These are phyloP conservation scores for Xylaria sp. DNA, from an alignment of 2,329 filamentous ascomycete species.

Conservation along the genomic window DNA sequence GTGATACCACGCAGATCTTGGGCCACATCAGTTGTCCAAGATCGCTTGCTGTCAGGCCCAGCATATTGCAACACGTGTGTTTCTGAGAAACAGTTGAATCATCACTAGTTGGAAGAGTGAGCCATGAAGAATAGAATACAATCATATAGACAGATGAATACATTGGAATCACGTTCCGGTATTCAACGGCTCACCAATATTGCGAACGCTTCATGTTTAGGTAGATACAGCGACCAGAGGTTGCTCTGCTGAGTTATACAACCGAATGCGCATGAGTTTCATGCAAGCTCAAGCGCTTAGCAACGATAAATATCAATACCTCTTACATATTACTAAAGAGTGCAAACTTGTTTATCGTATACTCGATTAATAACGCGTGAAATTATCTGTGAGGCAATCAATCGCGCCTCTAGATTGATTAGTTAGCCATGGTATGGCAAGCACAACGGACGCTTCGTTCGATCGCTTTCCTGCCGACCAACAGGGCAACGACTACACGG, in stretches of 20 bases:
- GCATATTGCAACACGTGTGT: background rate
- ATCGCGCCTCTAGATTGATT: background rate
- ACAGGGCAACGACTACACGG: background rate
- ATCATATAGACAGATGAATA: slow-evolving; percentile 20
- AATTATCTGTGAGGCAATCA: slow-evolving; percentile 1
- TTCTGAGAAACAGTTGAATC: slow-evolving; percentile 35
- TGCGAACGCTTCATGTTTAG: background rate
- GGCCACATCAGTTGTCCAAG: background rate
- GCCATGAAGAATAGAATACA: slow-evolving; percentile 18
- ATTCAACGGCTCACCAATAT: background rate
- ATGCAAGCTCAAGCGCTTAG: background rate
- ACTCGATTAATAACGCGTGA: background rate
- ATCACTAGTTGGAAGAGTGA: background rate
- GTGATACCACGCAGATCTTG: background rate
- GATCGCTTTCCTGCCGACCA: background rate
- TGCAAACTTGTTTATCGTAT: background rate
- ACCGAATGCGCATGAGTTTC: background rate
- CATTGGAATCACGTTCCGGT: background rate
- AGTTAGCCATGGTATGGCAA: background rate
- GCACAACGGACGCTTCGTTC: background rate
- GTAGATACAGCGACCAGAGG: background rate
- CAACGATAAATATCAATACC: background rate
- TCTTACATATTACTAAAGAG: background rate
- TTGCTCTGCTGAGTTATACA: background rate
- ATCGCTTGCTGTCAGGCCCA: background rate